Base-by-base conservation (phyloP, 805 yeast genomes). In the Yamadazyma sp. region DNA sequence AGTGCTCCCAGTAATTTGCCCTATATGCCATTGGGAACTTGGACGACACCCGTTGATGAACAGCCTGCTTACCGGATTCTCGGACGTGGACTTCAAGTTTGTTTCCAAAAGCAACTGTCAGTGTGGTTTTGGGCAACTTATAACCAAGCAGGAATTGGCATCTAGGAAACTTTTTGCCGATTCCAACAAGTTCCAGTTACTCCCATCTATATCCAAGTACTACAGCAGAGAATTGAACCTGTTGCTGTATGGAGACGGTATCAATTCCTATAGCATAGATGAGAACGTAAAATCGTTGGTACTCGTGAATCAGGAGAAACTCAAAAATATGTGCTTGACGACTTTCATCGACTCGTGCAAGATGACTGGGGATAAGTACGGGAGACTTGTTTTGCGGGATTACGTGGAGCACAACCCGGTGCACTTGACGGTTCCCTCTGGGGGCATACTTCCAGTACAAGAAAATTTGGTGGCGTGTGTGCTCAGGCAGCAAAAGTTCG, bases 391-490 rank as follows among this genome's bases (percentile, higher is more conserved):
- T 5, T 11, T 41, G 5, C 21, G 46, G 28, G 42, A 38, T 13
- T 39, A 42, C 21, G 5, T 33, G 4, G 40, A 35, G 25, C 7
- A 37, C 11, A 43, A 43, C 32, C 44, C 44, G 3, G 21, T 41
- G 18, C 32, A 29, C 7, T 17, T 22, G 11, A 35, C 45, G 17
- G 17, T 37, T 15, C 20, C 31, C 2, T 7, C 26, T 3, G 5
- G 12, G n/a, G 30, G 11, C 12, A 19, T 21, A 7, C n/a, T 18
- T 19, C 25, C 20, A 7, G 27, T 41, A 18, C 18, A 30, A 9
- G 60, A 54, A 28, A 62, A 58, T 36, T 47, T 58, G 28, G 63
- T 57, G 5, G 56, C 56, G 4, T 50, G 53, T 35, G 55, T 54
- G 3, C 8, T 48, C 8, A 31, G 61, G 26, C 60, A 55, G 35